Percentiles rank a stretch among this genome's conserved stretches.
Evolutionary conservation across 768 basidiomycete genomes (phyloP).

Genomic region (Serendipita sp.): DNA sequence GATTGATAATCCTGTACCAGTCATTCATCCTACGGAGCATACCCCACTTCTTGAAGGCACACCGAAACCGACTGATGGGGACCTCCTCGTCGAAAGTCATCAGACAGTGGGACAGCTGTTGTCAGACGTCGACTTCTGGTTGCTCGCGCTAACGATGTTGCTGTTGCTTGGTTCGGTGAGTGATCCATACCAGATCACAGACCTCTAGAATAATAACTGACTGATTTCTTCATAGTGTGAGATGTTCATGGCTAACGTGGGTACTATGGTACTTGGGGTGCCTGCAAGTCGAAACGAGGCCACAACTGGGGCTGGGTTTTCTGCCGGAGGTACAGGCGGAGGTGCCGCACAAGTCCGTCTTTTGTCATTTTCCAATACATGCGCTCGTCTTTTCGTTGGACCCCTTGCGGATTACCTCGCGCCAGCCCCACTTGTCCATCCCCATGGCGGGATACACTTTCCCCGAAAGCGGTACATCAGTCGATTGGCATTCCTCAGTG

Average conservation of each 20-base stretch:
- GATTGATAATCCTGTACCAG: slow-evolving; percentile 11
- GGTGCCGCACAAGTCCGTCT: slow-evolving; percentile 40
- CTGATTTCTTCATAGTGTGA: slow-evolving; percentile 11
- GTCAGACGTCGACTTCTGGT: slow-evolving; percentile 46
- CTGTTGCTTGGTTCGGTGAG: slow-evolving; percentile 55
- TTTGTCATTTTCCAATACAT: slow-evolving; percentile 54
- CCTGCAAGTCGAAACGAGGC: slow-evolving; percentile 20
- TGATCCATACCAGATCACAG: slow-evolving; percentile 11
- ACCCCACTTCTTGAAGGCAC: slow-evolving; percentile 13
- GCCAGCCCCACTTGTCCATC: slow-evolving; percentile 35
- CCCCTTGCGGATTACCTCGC: slow-evolving; percentile 58
- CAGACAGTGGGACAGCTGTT: slow-evolving; percentile 29
- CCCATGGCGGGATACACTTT: slow-evolving; percentile 22
- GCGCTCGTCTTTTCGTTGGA: slow-evolving; percentile 50
- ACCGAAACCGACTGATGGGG: slow-evolving; percentile 14
- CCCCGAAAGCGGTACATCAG: slow-evolving; percentile 41
- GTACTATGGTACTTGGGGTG: slow-evolving; percentile 55
- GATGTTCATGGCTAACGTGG: slow-evolving; percentile 57
- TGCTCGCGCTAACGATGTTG: slow-evolving; percentile 34
- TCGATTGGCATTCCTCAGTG: slow-evolving; percentile 41
- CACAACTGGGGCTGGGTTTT: slow-evolving; percentile 25
- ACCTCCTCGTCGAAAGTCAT: slow-evolving; percentile 7
- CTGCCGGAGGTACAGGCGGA: slow-evolving; percentile 17
- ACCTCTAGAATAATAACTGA: neutral
- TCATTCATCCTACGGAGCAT: slow-evolving; percentile 19